Conservation (phyloP, 352 stramenopile genomes). For the Phytophthora aleatoria region DNA sequence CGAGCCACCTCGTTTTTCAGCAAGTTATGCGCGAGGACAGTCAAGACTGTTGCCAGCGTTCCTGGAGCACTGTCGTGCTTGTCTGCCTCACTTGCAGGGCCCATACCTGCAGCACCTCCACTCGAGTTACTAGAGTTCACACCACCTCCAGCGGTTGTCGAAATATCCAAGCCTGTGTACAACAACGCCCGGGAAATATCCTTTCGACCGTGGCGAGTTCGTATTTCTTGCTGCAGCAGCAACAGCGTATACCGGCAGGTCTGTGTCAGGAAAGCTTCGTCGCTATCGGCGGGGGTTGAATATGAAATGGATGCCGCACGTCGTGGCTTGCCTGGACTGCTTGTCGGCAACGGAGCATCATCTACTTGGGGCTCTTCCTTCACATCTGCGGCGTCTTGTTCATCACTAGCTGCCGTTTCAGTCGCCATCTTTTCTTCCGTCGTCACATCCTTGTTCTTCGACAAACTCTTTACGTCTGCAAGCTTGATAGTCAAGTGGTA, state of each 20-base stretch:
- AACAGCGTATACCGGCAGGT: slow-evolving; percentile 73
- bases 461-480: slow-evolving; percentile 58
- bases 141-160: slow-evolving; percentile 18
- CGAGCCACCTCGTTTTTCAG: slow-evolving; percentile 75
- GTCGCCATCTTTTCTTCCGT: slow-evolving; percentile 11
- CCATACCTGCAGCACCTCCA: slow-evolving; percentile 25
- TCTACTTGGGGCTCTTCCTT: slow-evolving; percentile 26
- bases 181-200: slow-evolving; percentile 68
- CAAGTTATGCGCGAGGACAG: slow-evolving; percentile 75
- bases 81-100: slow-evolving; percentile 36
- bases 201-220: slow-evolving; percentile 72
- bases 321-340: slow-evolving; percentile 29
- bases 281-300: slow-evolving; percentile 33
- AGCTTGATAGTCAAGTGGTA: slow-evolving; percentile 77
- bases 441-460: slow-evolving; percentile 18
- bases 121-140: slow-evolving; percentile 15
- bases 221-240: slow-evolving; percentile 84
- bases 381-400: slow-evolving; percentile 28
- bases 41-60: slow-evolving; percentile 62
- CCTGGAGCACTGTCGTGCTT: slow-evolving; percentile 48
- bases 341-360: slow-evolving; percentile 22
- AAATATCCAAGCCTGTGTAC: slow-evolving; percentile 44
- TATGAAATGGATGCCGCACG: slow-evolving; percentile 35
- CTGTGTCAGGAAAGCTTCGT: slow-evolving; percentile 61
- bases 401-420: slow-evolving; percentile 7